Evolutionary conservation across 352 stramenopile species (phyloP).

Genomic region (Globisporangium paroecandrum): DNA sequence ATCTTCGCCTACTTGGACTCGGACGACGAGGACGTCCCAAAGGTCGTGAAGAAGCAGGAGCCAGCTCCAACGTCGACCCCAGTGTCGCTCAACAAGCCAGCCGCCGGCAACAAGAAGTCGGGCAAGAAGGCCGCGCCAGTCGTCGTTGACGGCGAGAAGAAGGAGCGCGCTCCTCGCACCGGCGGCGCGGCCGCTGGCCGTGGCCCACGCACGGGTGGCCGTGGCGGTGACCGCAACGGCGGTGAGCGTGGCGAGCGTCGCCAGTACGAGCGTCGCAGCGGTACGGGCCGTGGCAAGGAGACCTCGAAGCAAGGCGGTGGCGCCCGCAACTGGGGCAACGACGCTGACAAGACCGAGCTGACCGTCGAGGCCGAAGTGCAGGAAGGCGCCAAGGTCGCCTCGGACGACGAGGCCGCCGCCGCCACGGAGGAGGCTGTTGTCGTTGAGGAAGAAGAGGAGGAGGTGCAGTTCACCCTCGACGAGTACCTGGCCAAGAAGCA

Average conservation of each 20-base stretch:
- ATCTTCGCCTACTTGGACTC: conserved; percentile 74
- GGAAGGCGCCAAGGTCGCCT: conserved; percentile 45
- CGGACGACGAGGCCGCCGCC: conserved; percentile 54
- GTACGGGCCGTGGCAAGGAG: conserved; percentile 95
- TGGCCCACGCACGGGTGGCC: conserved; percentile 38
- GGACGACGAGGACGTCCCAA: conserved; percentile 71
- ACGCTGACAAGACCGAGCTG: conserved; percentile 90
- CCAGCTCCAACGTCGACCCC: conserved; percentile 44
- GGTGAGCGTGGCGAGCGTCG: conserved; percentile 67
- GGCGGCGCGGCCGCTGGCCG: conserved; percentile 39
- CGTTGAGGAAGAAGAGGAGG: conserved; percentile 75
- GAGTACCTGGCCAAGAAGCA: conserved; percentile 85
- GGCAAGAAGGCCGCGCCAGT: conserved; percentile 49
- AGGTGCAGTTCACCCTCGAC: conserved; percentile 79
- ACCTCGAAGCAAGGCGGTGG: conserved; percentile 93
- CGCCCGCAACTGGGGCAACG: conserved; percentile 96
- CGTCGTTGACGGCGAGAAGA: conserved; percentile 47
- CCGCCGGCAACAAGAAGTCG: conserved; percentile 79
- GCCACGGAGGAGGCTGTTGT: conserved; percentile 32
- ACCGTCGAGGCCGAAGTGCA: conserved; percentile 49
- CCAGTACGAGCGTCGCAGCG: conserved; percentile 92
- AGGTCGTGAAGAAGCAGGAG: conserved; percentile 60
- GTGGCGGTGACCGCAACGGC: conserved; percentile 43
- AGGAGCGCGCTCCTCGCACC: conserved; percentile 43
- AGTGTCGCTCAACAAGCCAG: conserved; percentile 79